These are phyloP conservation scores for Chytriomyces sp. DNA, from an alignment of 192 early-diverging fungal genomes.

Conservation along the genomic window DNA sequence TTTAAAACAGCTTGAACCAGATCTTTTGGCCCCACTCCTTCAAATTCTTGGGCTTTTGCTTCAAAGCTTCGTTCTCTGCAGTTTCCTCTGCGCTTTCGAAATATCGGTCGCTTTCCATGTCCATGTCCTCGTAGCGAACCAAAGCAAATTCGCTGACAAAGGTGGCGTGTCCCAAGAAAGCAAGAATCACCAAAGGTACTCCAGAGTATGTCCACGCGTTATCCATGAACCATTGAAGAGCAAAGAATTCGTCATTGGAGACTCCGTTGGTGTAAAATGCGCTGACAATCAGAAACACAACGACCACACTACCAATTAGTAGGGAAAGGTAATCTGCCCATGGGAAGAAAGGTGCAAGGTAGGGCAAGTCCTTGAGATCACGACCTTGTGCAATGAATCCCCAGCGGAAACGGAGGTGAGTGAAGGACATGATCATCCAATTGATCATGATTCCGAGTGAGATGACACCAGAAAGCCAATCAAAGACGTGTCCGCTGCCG, in stretches of 20 bases:
- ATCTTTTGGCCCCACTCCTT: conserved; percentile 20
- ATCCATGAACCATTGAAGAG: conserved; percentile 12
- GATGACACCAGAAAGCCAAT: conserved; percentile 43
- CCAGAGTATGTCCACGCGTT: conserved; percentile 27
- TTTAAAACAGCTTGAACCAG: conserved; percentile 29
- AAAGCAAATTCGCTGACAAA: conserved; percentile 3
- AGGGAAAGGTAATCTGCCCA: conserved; percentile 20
- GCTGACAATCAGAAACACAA: conserved; percentile 10
- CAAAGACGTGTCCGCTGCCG: conserved; percentile 50
- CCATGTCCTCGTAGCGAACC: conserved; percentile 28
- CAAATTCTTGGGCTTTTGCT: conserved; percentile 18
- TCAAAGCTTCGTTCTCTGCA: conserved; percentile 1
- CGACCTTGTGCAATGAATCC: conserved; percentile 26
- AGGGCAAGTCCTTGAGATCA: conserved; percentile 22
- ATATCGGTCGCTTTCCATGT: conserved; percentile 25
- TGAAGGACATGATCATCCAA: conserved; percentile 34
- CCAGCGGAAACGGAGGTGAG: conserved; percentile 28
- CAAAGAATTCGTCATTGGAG: conserved; percentile 7
- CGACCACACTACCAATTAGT: conserved; percentile 16
- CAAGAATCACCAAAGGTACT: conserved; percentile 11
- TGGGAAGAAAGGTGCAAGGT: conserved; percentile 26
- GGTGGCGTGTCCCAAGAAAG: conserved; percentile 7
- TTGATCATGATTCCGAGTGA: conserved; percentile 21
- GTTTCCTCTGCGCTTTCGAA: conserved; percentile 14
- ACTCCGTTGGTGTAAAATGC: conserved; percentile 17